phyloP scores from a whole-genome alignment of 2,329 filamentous ascomycete genomes.

The Pseudogymnoascus sp. region DNA sequence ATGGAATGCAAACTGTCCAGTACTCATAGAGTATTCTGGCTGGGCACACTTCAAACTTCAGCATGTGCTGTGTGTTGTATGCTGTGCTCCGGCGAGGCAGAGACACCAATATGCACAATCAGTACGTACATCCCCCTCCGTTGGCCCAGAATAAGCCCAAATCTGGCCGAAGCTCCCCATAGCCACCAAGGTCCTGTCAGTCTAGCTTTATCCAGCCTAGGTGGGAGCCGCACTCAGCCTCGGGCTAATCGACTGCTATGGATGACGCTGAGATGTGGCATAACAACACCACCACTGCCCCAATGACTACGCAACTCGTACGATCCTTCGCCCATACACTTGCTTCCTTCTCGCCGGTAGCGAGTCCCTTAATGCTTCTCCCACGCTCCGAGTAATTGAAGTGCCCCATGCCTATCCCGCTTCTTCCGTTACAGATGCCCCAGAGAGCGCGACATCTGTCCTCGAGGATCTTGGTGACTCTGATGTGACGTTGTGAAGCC shows the following conservation, averaged over 20 bases:
- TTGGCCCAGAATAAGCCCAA: slow-evolving; percentile 6
- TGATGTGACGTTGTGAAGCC: not conserved
- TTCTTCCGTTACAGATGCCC: not conserved
- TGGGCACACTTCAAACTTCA: not conserved
- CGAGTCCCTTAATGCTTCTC: slow-evolving; percentile 1
- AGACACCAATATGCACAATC: slow-evolving; percentile 1
- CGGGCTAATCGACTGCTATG: not conserved
- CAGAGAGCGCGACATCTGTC: not conserved
- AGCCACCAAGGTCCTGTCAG: slow-evolving; percentile 9
- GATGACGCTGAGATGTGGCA: slow-evolving; percentile 7
- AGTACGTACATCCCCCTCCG: not conserved
- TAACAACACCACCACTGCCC: slow-evolving; percentile 2
- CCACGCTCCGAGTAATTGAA: slow-evolving; percentile 1
- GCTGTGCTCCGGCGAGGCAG: slow-evolving; percentile 2
- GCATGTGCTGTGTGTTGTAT: not conserved
- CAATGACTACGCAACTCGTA: slow-evolving; percentile 7
- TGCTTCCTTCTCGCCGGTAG: not conserved
- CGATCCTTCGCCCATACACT: slow-evolving; percentile 1
- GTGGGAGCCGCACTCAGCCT: slow-evolving; percentile 1
- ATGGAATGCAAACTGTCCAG: not conserved
- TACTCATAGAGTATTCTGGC: not conserved
- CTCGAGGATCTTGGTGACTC: not conserved
- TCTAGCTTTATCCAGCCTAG: not conserved
- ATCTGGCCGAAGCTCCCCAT: not conserved
- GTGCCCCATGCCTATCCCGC: not conserved